Evolutionary conservation across 208 protist genomes (phyloP).

Genomic region (Leishmania gerbilli): DNA sequence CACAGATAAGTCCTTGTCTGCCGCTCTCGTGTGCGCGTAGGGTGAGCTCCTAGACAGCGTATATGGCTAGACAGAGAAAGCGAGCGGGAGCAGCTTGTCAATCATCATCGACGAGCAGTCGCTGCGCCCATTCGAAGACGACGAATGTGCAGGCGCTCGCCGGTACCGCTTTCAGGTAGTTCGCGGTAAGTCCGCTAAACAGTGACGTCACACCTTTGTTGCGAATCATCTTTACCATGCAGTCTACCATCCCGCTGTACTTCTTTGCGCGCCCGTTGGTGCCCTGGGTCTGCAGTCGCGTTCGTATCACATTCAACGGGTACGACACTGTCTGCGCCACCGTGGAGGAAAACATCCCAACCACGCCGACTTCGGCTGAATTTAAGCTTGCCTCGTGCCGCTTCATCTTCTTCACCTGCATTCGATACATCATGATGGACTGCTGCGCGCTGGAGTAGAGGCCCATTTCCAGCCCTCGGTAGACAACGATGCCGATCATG

Average conservation of each 20-base stretch:
- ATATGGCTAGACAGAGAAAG: background rate
- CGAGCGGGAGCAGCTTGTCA: conserved; percentile 18
- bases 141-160: conserved; percentile 88
- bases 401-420: conserved; percentile 57
- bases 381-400: conserved; percentile 70
- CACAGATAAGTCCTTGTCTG: background rate
- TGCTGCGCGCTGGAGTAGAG: conserved; percentile 88
- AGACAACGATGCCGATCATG: conserved; percentile 87
- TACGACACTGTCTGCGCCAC: conserved; percentile 91
- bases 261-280: conserved; percentile 73
- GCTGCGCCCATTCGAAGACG: conserved; percentile 82
- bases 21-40: background rate
- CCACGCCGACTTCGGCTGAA: conserved; percentile 65
- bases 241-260: conserved; percentile 89
- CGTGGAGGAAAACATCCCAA: conserved; percentile 80
- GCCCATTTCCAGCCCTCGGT: conserved; percentile 89
- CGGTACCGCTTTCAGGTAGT: conserved; percentile 90
- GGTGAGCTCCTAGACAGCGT: background rate
- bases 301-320: conserved; percentile 91
- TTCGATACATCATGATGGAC: conserved; percentile 85
- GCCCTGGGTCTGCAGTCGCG: conserved; percentile 89
- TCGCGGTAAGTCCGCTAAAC: conserved; percentile 88
- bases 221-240: conserved; percentile 81
- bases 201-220: conserved; percentile 77
- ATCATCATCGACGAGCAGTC: conserved; percentile 64